A percentile compares a stretch with the other conserved stretches of the same genome.
Conservation (phyloP, 1,284 basidiomycete species). For the Baeospora myosura region DNA sequence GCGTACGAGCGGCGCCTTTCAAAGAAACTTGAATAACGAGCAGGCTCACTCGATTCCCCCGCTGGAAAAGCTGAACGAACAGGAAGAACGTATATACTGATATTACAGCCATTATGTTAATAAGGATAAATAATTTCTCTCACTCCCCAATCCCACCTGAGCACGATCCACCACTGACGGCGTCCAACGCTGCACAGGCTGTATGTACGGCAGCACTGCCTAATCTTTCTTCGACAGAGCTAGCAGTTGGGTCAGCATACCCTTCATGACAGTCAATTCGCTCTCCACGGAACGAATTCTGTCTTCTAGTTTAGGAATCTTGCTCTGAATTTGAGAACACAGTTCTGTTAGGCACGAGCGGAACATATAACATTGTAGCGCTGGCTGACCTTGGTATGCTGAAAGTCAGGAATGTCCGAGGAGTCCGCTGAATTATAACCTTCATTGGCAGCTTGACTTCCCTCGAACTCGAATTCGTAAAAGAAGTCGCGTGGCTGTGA, state of each 20-base stretch:
- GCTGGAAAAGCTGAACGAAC: too few species aligned
- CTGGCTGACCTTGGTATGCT: constrained; percentile 13
- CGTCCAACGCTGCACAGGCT: too few species aligned
- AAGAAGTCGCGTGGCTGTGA: constrained; percentile 6
- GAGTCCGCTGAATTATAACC: constrained; percentile 10
- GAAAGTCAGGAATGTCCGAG: constrained; percentile 14
- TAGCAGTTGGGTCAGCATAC: constrained; percentile 14
- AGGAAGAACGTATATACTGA: too few species aligned
- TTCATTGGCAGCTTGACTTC: neutral
- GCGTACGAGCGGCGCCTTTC: too few species aligned
- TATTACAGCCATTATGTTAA: too few species aligned
- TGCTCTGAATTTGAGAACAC: constrained; percentile 8
- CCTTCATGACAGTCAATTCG: constrained; percentile 17
- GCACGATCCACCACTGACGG: too few species aligned
- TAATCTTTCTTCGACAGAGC: constrained; percentile 5
- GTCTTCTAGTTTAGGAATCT: constrained; percentile 17
- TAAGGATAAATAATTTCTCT: too few species aligned
- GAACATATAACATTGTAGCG: neutral
- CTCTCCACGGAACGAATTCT: constrained; percentile 15
- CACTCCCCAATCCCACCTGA: too few species aligned
- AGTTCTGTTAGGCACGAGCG: neutral
- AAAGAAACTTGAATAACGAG: too few species aligned
- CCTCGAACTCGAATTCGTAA: constrained; percentile 16
- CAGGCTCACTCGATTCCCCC: too few species aligned
- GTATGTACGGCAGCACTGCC: too few species aligned